Base-by-base conservation (phyloP, 768 basidiomycete genomes). In the Tulasnella sp. region DNA sequence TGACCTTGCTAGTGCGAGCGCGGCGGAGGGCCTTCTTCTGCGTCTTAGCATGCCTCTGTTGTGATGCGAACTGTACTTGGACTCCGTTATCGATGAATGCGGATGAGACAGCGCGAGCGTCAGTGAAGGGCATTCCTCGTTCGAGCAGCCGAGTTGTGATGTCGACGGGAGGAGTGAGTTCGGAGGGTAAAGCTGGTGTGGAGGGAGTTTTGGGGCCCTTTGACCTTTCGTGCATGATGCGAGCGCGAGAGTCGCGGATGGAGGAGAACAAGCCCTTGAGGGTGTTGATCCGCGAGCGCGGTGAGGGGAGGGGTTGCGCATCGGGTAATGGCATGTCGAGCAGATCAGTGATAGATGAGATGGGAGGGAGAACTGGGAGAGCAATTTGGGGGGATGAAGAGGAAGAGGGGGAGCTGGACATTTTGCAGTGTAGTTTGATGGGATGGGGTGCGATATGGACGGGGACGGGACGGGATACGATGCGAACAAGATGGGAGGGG, bases 61-160 rank as follows among this genome's bases (percentile, higher is more conserved):
- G 58, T 11, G 48, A 59, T 19, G 30, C 32, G 47, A 59, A 51
- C 34, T 59, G 58, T 15, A 59, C 45, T 30, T 59, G 21, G 30
- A 59, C 58, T 19, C 45, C 58, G 26, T 51, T 49, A 30, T 59
- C 58, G 11, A 59, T 34, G 48, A 49, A 59, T 10, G 29, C 32
- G 30, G 48, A 47, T 5, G 58, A 59, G 17, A 59, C 47, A 13
- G 21, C 34, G 29, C 58, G 47, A 17, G 58, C 58, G 21, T 19
- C 30, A n/a, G 13, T 59, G 58, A 59, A 59, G 13, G 26, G 13
- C 26, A 59, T 32, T 11, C 48, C 47, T 21, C 27, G 41, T 4
- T 49, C 34, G 15, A 43, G 29, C 24, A 59, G 58, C 29, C 27
- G 24, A 51, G 58, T 49, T 45, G 58, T 59, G 42, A 59, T 59